phyloP scores from a whole-genome alignment of 805 yeast genomes.

The baker's yeast (Saccharomyces cerevisiae) region DNA sequence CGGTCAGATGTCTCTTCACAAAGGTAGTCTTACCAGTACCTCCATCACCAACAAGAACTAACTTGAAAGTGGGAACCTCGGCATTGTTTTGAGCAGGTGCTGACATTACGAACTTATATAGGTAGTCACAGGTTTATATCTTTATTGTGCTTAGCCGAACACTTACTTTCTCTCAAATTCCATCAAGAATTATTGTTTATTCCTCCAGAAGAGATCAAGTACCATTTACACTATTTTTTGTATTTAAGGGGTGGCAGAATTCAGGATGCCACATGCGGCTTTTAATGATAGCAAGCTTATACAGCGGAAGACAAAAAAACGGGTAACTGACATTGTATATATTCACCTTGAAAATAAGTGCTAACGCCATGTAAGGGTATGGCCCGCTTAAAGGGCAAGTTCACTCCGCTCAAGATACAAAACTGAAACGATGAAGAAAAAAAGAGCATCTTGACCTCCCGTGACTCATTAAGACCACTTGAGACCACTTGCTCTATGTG shows the following conservation, averaged over 20 bases:
- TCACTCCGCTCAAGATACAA: not conserved
- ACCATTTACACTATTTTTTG: not conserved
- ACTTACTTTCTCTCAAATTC: not conserved
- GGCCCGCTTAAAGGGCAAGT: not conserved
- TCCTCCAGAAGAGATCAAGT: not conserved
- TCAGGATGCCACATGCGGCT: not conserved
- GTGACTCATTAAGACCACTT: too few relatives aligned
- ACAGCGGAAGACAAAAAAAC: not conserved
- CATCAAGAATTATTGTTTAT: not conserved
- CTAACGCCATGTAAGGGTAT: not conserved
- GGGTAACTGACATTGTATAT: not conserved
- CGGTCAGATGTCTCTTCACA: conserved; percentile 96
- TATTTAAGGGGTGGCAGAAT: not conserved
- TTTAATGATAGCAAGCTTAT: not conserved
- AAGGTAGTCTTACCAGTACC: conserved; percentile 99
- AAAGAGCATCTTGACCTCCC: not conserved
- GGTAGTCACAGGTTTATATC: not conserved
- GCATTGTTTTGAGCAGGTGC: conserved; percentile 24
- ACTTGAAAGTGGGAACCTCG: conserved; percentile 89
- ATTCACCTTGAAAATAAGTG: not conserved
- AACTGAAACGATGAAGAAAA: not conserved
- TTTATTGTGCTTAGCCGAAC: not conserved
- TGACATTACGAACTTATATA: conserved; percentile 38
- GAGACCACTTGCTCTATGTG: too few relatives aligned
- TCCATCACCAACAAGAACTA: conserved; percentile 98